Conservation (phyloP, 371 early-diverging fungal species). For the Mortierella sp. region DNA sequence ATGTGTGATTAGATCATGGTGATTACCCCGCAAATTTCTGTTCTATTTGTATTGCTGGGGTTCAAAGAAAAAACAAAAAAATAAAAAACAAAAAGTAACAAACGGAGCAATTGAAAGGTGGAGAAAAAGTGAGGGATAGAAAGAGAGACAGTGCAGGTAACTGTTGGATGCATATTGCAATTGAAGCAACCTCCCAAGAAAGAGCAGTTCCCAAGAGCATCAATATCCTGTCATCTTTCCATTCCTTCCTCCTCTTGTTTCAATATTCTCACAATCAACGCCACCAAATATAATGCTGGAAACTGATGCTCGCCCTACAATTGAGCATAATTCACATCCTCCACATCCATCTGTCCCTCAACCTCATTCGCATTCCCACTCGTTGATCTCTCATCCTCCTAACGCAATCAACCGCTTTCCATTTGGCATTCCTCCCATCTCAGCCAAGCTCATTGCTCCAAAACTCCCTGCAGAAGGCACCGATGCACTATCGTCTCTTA, state of each 20-base stretch:
- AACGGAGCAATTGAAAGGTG: not conserved
- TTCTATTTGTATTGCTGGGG: conserved; percentile 9
- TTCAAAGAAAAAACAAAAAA: not conserved
- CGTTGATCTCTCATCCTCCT: conserved; percentile 28
- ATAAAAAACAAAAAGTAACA: not conserved
- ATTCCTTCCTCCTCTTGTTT: not conserved
- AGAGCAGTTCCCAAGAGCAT: not conserved
- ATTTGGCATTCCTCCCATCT: conserved; percentile 32
- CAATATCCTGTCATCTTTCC: not conserved
- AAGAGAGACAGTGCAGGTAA: too few species aligned
- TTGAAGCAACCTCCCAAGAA: too few species aligned
- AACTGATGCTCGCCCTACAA: not conserved
- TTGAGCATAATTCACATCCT: not conserved
- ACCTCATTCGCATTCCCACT: conserved; percentile 1
- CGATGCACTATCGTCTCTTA: conserved; percentile 40
- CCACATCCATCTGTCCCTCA: not conserved
- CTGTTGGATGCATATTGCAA: too few species aligned
- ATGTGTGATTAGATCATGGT: not conserved
- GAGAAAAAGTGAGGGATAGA: not conserved
- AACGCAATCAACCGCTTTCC: conserved; percentile 33
- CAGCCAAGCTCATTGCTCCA: conserved; percentile 23
- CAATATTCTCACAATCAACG: not conserved
- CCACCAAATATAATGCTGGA: not conserved
- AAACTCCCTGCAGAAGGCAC: conserved; percentile 9
- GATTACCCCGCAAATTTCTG: conserved; percentile 4